phyloP scores from a whole-genome alignment of 2,329 filamentous ascomycete genomes.

The Fusarium penzigii region DNA sequence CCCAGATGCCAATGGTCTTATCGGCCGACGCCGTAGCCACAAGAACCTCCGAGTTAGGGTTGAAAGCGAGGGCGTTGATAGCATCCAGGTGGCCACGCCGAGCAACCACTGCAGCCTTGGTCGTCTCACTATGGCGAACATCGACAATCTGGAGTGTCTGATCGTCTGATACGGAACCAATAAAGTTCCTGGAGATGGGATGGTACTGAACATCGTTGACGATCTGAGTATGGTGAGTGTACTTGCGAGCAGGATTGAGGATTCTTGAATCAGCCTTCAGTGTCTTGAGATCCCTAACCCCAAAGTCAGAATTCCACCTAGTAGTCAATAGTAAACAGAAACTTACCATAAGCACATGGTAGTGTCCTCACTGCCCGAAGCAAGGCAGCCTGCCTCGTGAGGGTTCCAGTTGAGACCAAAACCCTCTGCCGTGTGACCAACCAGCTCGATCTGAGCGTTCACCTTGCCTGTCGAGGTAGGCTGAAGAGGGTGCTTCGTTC shows the following conservation, averaged over 20 bases:
- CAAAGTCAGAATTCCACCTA: conserved; percentile 14
- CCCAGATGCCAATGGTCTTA: conserved; percentile 94
- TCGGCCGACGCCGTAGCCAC: conserved; percentile 93
- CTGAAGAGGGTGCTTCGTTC: conserved; percentile 84
- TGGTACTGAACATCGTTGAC: conserved; percentile 98
- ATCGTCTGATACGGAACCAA: conserved; percentile 95
- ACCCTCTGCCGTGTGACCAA: conserved; percentile 84
- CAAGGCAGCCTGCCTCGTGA: conserved; percentile 76
- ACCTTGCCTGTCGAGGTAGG: conserved; percentile 65
- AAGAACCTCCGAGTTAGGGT: conserved; percentile 85
- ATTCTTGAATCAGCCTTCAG: conserved; percentile 69
- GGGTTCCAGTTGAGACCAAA: conserved; percentile 95
- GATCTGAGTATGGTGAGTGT: conserved; percentile 84
- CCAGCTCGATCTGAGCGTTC: conserved; percentile 80
- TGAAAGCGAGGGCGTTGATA: conserved; percentile 95
- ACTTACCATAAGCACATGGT: conserved; percentile 87
- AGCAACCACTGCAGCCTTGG: conserved; percentile 68
- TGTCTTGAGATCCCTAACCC: conserved; percentile 72
- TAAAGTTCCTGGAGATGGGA: conserved; percentile 78
- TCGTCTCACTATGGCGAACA: conserved; percentile 67
- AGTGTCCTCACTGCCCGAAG: conserved; percentile 87
- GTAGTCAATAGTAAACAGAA: background rate
- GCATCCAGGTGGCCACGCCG: conserved; percentile 82
- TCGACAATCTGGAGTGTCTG: conserved; percentile 91
- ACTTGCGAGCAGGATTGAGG: conserved; percentile 71